Evolutionary conservation across 2,329 filamentous ascomycete genomes (phyloP).

Genomic region (Botrytis tulipae): DNA sequence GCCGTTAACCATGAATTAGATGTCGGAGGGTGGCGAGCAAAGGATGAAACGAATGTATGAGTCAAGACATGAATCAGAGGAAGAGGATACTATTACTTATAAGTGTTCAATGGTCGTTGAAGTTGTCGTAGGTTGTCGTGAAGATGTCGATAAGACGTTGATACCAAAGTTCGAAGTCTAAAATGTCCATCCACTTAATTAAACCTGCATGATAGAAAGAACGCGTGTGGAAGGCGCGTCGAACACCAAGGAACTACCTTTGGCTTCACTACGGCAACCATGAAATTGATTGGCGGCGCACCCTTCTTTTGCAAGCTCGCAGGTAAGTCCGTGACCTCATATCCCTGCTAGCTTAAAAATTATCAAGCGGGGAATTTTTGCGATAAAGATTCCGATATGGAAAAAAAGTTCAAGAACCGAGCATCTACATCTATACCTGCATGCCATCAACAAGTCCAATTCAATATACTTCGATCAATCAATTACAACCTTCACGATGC

Average conservation of each 20-base stretch:
- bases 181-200: neutral
- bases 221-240: conserved; percentile 22
- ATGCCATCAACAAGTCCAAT: neutral
- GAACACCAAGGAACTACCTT: conserved; percentile 10
- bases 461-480: neutral
- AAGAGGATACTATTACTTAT: neutral
- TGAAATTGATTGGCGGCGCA: conserved; percentile 18
- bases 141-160: conserved; percentile 11
- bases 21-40: conserved; percentile 3
- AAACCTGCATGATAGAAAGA: conserved; percentile 16
- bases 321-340: neutral
- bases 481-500: conserved; percentile 52
- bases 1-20: neutral
- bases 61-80: conserved; percentile 1
- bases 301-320: neutral
- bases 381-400: conserved; percentile 32
- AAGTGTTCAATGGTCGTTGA: neutral
- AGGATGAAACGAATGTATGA: conserved; percentile 13
- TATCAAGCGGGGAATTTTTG: conserved; percentile 23
- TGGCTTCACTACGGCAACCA: conserved; percentile 22
- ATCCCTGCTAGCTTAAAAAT: conserved; percentile 3
- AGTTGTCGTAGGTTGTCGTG: conserved; percentile 6
- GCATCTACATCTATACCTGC: neutral
- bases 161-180: neutral
- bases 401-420: conserved; percentile 25